phyloP scores from a whole-genome alignment of 2,329 filamentous ascomycete genomes.

The Huntiella savannae region DNA sequence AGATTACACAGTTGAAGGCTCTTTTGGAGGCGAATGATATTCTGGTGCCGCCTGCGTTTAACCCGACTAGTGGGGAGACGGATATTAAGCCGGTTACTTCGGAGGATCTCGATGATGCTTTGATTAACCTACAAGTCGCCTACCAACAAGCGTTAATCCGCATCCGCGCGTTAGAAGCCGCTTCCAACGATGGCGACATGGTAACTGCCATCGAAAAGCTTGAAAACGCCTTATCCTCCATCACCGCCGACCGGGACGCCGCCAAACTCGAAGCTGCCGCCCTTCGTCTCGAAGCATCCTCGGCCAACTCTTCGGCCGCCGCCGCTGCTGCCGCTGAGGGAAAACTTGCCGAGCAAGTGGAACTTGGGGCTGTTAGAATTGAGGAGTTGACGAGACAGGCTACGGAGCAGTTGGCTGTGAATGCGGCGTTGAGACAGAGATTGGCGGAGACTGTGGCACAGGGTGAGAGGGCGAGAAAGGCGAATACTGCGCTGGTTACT shows the following conservation, averaged over 20 bases:
- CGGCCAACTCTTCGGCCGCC: slow-evolving; percentile 36
- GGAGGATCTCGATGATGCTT: slow-evolving; percentile 53
- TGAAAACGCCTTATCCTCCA: slow-evolving; percentile 47
- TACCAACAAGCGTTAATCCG: slow-evolving; percentile 48
- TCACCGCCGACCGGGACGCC: slow-evolving; percentile 54
- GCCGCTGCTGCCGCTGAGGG: slow-evolving; percentile 39
- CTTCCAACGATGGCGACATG: slow-evolving; percentile 37
- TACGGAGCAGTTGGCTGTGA: slow-evolving; percentile 59
- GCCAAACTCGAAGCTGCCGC: slow-evolving; percentile 44
- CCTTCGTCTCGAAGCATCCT: slow-evolving; percentile 42
- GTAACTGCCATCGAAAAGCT: slow-evolving; percentile 43
- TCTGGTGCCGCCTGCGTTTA: slow-evolving; percentile 42
- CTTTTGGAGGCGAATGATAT: slow-evolving; percentile 73
- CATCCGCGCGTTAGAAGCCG: slow-evolving; percentile 43
- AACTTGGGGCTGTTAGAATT: slow-evolving; percentile 54
- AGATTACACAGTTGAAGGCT: slow-evolving; percentile 64
- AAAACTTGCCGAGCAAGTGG: slow-evolving; percentile 48
- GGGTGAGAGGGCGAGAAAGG: slow-evolving; percentile 65
- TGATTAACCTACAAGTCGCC: slow-evolving; percentile 53
- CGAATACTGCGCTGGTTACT: slow-evolving; percentile 66
- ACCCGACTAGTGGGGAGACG: slow-evolving; percentile 17
- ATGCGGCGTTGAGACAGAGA: slow-evolving; percentile 54
- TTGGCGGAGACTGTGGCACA: slow-evolving; percentile 63
- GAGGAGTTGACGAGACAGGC: slow-evolving; percentile 67
- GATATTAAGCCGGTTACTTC: slow-evolving; percentile 34